Evolutionary conservation across 441 rosid species (phyloP).

Genomic region (Syzygium syzygioides): DNA sequence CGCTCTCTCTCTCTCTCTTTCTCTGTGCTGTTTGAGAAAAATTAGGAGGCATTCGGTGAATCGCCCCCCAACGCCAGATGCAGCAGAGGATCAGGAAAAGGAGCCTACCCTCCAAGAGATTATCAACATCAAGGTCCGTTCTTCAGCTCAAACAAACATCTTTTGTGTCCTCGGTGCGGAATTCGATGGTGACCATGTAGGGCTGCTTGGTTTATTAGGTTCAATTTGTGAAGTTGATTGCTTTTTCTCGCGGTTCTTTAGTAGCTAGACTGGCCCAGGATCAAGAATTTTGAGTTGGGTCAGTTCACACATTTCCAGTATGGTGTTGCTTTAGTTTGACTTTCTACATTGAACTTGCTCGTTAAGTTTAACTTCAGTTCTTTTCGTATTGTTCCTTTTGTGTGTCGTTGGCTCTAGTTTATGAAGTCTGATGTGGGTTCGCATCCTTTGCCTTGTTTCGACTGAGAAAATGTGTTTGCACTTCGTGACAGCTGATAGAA

Average conservation of each 20-base stretch:
- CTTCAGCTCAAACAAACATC: background rate
- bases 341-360: background rate
- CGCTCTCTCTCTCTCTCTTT: background rate
- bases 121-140: conserved; percentile 62
- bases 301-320: background rate
- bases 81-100: conserved; percentile 30
- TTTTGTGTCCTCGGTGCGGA: background rate
- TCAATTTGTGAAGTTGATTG: background rate
- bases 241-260: background rate
- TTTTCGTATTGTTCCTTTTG: background rate
- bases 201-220: background rate
- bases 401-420: background rate
- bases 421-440: background rate
- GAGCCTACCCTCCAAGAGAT: conserved; percentile 63
- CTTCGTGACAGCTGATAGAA: conserved; percentile 48
- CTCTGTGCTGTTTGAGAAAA: background rate
- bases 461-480: background rate
- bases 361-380: background rate
- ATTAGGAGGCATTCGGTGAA: conserved; percentile 65
- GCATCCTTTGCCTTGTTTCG: background rate
- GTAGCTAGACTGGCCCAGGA: background rate
- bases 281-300: background rate
- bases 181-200: background rate
- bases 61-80: conserved; percentile 75
- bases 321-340: background rate